Evolutionary conservation across 2,329 filamentous ascomycete genomes (phyloP), one percentile per base, ranked within the genome.

Genomic region (Arachnomyces sp.): DNA sequence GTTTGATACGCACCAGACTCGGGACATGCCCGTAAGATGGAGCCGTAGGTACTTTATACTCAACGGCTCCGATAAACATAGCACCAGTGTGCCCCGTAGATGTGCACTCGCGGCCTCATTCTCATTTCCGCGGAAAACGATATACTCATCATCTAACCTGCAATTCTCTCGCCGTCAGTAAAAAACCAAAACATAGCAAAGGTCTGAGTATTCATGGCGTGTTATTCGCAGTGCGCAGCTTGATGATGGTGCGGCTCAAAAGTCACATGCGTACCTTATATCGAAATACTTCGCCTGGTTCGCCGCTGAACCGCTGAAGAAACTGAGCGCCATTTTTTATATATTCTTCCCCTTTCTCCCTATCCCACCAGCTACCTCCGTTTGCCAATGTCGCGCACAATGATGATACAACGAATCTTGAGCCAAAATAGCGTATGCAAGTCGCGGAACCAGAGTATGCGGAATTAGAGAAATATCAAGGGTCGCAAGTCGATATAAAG

Each of bases 121-220:
- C 42, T 85, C 80, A 50, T 68, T 74, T 44, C 85, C 85, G 39
- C 84, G 80, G 47, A 92, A 82, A 20, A 90, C 80, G 43, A 90
- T 77, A 42, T 89, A 84, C 53, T 86, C 81, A 54, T 82, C 81
- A 38, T 89, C 82, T 44, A 89, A 74, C 38, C 84, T 88, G 53
- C 20, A 25, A 25, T 25, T 9, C 20, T 25, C 20, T 25, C 20
- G 20, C 20, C 9, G 20, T 25, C 20, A 25, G 20, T 25, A 25
- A 25, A 25, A 25, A 13, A 31, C 14, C 47, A 56, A 38, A 34
- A 30, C 35, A 40, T 34, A 7, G 12, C 3, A 39, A 28, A 11
- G n/a, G n/a, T n/a, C n/a, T n/a, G n/a, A n/a, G n/a, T n/a, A n/a
- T n/a, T n/a, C n/a, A n/a, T n/a, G n/a, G n/a, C n/a, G n/a, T n/a